phyloP scores from a whole-genome alignment of 2,329 filamentous ascomycete genomes.

The Pestalotiopsis sp. region DNA sequence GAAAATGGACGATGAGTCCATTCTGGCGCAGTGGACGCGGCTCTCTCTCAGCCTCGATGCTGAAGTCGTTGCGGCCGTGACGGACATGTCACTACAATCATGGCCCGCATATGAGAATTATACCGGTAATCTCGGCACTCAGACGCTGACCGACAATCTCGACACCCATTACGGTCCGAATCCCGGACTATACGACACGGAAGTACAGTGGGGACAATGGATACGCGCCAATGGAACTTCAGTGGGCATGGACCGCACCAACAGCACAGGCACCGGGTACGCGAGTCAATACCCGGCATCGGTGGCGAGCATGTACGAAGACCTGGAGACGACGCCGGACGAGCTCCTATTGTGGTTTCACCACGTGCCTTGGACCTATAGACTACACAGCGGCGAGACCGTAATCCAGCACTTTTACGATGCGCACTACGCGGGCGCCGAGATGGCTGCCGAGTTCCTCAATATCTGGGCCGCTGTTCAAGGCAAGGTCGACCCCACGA shows the following conservation, averaged over 20 bases:
- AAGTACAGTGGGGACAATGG: slow-evolving; percentile 70
- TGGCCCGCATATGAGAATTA: slow-evolving; percentile 75
- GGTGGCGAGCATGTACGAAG: slow-evolving; percentile 59
- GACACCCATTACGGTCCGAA: slow-evolving; percentile 70
- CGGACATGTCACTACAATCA: slow-evolving; percentile 65
- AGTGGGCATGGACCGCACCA: slow-evolving; percentile 74
- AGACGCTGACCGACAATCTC: slow-evolving; percentile 69
- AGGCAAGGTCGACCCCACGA: slow-evolving; percentile 59
- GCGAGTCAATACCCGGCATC: slow-evolving; percentile 67
- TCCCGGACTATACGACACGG: slow-evolving; percentile 66
- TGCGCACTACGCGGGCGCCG: slow-evolving; percentile 54
- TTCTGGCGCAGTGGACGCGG: slow-evolving; percentile 68
- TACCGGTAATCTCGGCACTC: slow-evolving; percentile 69
- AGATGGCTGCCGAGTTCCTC: slow-evolving; percentile 61
- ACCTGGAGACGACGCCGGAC: slow-evolving; percentile 65
- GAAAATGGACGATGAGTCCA: slow-evolving; percentile 41
- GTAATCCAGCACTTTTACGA: slow-evolving; percentile 62
- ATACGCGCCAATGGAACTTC: slow-evolving; percentile 61
- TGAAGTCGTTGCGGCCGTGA: slow-evolving; percentile 59
- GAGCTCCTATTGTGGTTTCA: slow-evolving; percentile 74
- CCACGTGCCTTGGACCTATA: slow-evolving; percentile 68
- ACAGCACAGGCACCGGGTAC: slow-evolving; percentile 66
- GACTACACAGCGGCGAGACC: slow-evolving; percentile 62
- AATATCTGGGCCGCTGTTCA: slow-evolving; percentile 54
- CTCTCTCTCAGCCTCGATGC: slow-evolving; percentile 63